phyloP scores from a whole-genome alignment of 345 rosid genomes.

The Eucalyptus caleyi region DNA sequence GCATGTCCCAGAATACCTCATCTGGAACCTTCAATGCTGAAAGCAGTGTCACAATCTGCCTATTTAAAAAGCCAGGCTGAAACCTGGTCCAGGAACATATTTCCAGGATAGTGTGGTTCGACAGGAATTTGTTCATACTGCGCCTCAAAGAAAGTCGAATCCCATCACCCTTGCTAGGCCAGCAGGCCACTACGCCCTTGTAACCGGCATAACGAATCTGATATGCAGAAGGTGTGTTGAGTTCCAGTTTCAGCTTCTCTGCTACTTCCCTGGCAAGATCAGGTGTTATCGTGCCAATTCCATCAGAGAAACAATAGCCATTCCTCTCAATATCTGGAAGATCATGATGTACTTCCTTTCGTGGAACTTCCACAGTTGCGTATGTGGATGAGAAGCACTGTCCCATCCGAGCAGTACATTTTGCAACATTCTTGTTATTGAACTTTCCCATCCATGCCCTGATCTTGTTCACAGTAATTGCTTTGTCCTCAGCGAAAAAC shows the following conservation, averaged over 20 bases:
- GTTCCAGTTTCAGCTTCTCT: conserved; percentile 48
- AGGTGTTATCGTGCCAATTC: conserved; percentile 75
- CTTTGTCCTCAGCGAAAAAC: conserved; percentile 76
- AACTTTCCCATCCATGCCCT: conserved; percentile 87
- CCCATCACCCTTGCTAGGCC: conserved; percentile 64
- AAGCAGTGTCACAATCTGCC: conserved; percentile 81
- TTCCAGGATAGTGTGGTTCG: conserved; percentile 60
- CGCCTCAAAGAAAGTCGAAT: conserved; percentile 53
- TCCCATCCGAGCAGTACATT: conserved; percentile 98
- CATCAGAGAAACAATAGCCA: conserved; percentile 67
- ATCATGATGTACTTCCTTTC: conserved; percentile 15
- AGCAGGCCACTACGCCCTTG: conserved; percentile 92
- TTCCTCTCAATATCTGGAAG: conserved; percentile 61
- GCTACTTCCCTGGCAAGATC: conserved; percentile 77
- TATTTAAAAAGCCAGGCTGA: conserved; percentile 89
- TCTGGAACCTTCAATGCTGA: conserved; percentile 56
- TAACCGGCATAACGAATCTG: conserved; percentile 93
- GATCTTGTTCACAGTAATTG: conserved; percentile 23
- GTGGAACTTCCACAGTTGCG: conserved; percentile 70
- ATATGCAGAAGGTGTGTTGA: conserved; percentile 53
- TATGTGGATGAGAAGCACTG: conserved; percentile 93
- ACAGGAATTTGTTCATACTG: conserved; percentile 70
- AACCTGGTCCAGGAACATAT: conserved; percentile 93
- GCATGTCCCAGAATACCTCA: conserved; percentile 72
- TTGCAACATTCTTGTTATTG: conserved; percentile 43